Base-by-base conservation (phyloP, 1,284 basidiomycete genomes). In the Sphaerobolus stellatus region DNA sequence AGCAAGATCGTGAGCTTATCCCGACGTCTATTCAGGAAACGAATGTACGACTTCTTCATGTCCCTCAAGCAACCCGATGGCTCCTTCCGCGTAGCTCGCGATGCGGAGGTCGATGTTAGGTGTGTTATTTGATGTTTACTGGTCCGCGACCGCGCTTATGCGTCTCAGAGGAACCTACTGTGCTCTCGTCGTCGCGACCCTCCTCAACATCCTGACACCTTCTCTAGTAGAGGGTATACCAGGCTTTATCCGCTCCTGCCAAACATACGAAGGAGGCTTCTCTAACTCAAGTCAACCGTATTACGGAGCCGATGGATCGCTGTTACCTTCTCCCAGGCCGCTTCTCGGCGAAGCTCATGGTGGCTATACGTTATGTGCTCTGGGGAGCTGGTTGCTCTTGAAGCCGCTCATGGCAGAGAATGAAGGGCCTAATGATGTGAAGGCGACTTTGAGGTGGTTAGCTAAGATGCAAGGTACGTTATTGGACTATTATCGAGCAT, bases 231-330 rank as follows among this genome's bases (percentile, higher is more conserved):
- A 68, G n/a, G 83, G 83, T 2, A 81, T 80, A 0, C 75, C 84
- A 1, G 77, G 71, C 9, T 90, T 88, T 71, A 71, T 90, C 48
- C 80, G 79, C 1, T 89, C 87, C 9, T 98, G 94, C 66, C 97
- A 99, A 71, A 99, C 95, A 0, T 99, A 96, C 73, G 97, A 99
- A 72, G 97, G 97, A 33, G 96, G 97, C 0, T 95, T 99, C 65
- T 82, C 94, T 0, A 91, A 89, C 3, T 79, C 92, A 0, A 90
- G 92, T 1, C 86, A 91, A 52, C 85, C 90, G 0, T 82, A 80
- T 51, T 83, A 76, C 58, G n/a, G n/a, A n/a, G 58, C 67, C 9
- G 50, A 59, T 4, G 51, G 20, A 18, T 33, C 27, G 27, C 4
- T 48, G 20, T 25, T 54, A n/a, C 64, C 47, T 65, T 71, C 66